These are phyloP conservation scores for Eleusine indica DNA, from an alignment of 176 grass and related monocot species.

Conservation along the genomic window DNA sequence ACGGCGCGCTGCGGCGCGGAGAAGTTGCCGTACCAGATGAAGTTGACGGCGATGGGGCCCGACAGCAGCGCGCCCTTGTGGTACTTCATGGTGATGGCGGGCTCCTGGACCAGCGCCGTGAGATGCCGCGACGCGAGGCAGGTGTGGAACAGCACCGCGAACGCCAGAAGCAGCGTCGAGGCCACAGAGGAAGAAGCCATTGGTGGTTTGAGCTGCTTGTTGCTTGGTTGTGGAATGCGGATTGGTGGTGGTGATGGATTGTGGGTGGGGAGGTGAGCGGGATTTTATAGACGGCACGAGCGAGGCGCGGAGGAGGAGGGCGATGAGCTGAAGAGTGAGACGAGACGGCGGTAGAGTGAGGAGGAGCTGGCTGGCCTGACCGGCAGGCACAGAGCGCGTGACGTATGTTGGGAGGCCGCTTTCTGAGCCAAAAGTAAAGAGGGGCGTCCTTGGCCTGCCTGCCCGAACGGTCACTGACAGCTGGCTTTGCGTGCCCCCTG, in stretches of 20 bases:
- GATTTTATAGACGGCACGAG: constrained; percentile 35
- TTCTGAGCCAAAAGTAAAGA: constrained; percentile 46
- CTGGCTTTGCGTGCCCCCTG: constrained; percentile 56
- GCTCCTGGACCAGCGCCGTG: constrained; percentile 52
- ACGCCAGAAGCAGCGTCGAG: constrained; percentile 2
- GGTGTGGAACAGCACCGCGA: constrained; percentile 31
- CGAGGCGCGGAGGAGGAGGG: not conserved
- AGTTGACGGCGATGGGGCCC: constrained; percentile 63
- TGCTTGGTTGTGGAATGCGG: not conserved
- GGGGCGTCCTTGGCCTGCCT: constrained; percentile 44
- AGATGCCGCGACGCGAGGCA: constrained; percentile 48
- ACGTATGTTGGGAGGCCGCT: constrained; percentile 47
- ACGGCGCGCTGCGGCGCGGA: constrained; percentile 61
- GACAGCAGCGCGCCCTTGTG: constrained; percentile 83
- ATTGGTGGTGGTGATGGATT: constrained; percentile 7
- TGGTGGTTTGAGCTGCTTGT: not conserved
- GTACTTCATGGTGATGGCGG: constrained; percentile 67
- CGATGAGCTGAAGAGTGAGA: not conserved
- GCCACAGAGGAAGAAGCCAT: constrained; percentile 37
- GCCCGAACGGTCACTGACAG: constrained; percentile 80
- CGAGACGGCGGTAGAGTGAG: not conserved
- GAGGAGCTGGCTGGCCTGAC: not conserved
- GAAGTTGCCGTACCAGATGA: constrained; percentile 91
- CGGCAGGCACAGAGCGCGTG: constrained; percentile 20
- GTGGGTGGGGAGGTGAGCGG: not conserved